A percentile compares a stretch with the other conserved stretches of the same genome.
phyloP scores from a whole-genome alignment of 345 rosid genomes.

The Eucalyptus pauciflora region DNA sequence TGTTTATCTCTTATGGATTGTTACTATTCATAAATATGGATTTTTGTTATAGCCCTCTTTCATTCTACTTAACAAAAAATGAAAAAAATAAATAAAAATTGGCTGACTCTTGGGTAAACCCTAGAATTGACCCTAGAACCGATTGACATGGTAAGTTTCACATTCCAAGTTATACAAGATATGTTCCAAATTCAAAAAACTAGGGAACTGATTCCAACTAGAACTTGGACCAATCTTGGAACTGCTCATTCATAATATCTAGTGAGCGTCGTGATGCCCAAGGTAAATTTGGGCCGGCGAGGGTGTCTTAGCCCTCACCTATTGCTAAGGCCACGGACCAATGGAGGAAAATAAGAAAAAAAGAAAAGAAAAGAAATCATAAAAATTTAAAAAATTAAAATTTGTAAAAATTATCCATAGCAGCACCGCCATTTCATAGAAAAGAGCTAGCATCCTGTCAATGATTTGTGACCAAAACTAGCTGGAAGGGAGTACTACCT shows the following conservation, averaged over 20 bases:
- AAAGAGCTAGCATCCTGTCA: fast-evolving
- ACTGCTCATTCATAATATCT: too few relatives aligned
- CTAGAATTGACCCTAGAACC: too few relatives aligned
- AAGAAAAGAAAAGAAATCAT: too few relatives aligned
- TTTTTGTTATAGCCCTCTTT: background rate
- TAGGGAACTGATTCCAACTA: background rate
- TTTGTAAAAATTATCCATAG: background rate
- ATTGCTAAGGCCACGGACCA: background rate
- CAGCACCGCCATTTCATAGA: fast-evolving
- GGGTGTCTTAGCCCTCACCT: background rate
- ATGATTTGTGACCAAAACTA: background rate
- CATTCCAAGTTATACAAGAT: background rate
- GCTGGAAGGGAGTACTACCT: background rate
- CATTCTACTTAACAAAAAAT: background rate
- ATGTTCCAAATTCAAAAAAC: background rate
- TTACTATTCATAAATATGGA: too few relatives aligned
- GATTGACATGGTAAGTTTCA: background rate
- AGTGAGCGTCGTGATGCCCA: fast-evolving
- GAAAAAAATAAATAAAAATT: too few relatives aligned
- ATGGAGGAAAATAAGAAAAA: background rate
- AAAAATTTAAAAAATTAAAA: too few relatives aligned
- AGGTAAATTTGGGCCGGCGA: background rate
- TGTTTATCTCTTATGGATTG: background rate
- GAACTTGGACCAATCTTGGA: background rate
- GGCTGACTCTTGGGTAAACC: too few relatives aligned